Percentiles rank a stretch among this genome's conserved stretches.
Evolutionary conservation across 2,329 filamentous ascomycete species (phyloP).

Genomic region (Monilinia aucupariae): DNA sequence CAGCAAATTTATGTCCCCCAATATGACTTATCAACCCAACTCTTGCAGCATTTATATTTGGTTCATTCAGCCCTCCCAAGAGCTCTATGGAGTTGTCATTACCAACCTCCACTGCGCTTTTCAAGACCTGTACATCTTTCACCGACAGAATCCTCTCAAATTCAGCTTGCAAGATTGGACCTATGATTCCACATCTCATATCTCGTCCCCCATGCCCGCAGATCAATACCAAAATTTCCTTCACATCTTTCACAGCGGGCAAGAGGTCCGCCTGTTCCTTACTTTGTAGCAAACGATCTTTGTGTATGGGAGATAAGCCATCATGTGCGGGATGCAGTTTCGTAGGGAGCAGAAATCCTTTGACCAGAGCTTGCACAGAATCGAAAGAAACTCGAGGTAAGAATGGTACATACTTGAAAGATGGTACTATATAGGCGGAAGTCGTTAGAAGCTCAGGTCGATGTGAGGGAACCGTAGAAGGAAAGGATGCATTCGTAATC

Average conservation of each 20-base stretch:
- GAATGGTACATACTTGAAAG: constrained; percentile 72
- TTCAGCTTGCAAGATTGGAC: constrained; percentile 63
- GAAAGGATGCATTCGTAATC: constrained; percentile 70
- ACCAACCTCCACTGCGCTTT: constrained; percentile 38
- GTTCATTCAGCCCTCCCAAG: constrained; percentile 37
- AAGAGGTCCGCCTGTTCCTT: constrained; percentile 49
- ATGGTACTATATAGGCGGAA: constrained; percentile 73
- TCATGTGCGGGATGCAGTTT: constrained; percentile 58
- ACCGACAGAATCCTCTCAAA: constrained; percentile 58
- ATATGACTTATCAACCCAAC: constrained; percentile 73
- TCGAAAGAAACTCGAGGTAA: constrained; percentile 59
- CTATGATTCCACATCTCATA: constrained; percentile 72
- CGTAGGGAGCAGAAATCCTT: constrained; percentile 60
- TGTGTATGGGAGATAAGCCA: constrained; percentile 50
- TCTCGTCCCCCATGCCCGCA: constrained; percentile 86
- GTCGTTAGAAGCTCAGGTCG: constrained; percentile 44
- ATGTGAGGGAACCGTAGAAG: constrained; percentile 41
- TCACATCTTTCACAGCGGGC: constrained; percentile 53
- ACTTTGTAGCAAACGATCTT: constrained; percentile 47
- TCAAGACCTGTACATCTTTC: constrained; percentile 46
- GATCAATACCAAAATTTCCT: constrained; percentile 71
- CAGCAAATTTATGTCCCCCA: constrained; percentile 79
- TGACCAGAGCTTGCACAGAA: constrained; percentile 52
- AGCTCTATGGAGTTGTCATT: constrained; percentile 35
- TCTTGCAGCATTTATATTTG: constrained; percentile 42